These are phyloP conservation scores for Starmerella potacharoeniae DNA, from an alignment of 805 yeast genomes.

Conservation along the genomic window DNA sequence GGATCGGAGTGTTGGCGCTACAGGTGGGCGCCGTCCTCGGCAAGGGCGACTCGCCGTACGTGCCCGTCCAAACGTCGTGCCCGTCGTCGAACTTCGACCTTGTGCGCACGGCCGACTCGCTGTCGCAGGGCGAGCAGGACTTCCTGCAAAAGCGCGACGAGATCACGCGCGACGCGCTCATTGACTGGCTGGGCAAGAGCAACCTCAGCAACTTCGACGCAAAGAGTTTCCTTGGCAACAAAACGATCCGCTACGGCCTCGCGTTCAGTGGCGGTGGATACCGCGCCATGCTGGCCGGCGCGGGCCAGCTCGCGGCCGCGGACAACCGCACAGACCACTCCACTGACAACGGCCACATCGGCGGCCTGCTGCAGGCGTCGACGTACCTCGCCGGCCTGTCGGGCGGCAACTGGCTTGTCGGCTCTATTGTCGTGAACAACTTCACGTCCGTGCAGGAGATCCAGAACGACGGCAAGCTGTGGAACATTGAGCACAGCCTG, in stretches of 20 bases:
- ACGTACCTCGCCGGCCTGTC: constrained; percentile 54
- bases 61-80: constrained; percentile 27
- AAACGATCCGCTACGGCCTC: constrained; percentile 28
- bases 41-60: constrained; percentile 28
- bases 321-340: constrained; percentile 37
- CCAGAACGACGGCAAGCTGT: constrained; percentile 20
- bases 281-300: constrained; percentile 49
- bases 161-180: constrained; percentile 32
- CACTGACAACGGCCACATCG: constrained; percentile 30
- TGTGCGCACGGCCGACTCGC: constrained; percentile 27
- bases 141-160: constrained; percentile 27
- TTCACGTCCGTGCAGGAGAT: constrained; percentile 30
- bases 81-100: constrained; percentile 28
- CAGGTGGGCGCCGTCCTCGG: constrained; percentile 4
- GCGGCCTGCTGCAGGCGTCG: constrained; percentile 44
- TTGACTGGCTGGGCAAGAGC: constrained; percentile 36
- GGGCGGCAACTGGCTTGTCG: constrained; percentile 64
- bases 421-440: constrained; percentile 36
- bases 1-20: neutral
- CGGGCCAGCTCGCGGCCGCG: constrained; percentile 43
- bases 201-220: constrained; percentile 41
- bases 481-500: constrained; percentile 27
- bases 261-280: constrained; percentile 85
- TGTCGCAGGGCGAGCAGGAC: constrained; percentile 24
- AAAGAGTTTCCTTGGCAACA: constrained; percentile 24